Evolutionary conservation across 129 eudicot species (phyloP).

Genomic region (Flaveria brownii): DNA sequence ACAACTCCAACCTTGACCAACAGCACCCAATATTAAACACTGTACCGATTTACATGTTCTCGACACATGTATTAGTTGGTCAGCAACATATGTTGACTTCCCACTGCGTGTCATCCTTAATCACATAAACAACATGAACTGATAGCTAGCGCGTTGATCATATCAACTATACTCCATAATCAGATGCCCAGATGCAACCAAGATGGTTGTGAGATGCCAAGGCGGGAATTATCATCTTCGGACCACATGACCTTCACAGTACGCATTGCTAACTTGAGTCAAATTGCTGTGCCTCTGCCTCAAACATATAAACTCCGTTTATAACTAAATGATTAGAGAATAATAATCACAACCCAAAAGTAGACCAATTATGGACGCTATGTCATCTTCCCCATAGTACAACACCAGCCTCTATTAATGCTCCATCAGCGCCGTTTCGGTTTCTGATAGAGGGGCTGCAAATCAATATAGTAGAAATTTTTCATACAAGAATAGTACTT

Average conservation of each 20-base stretch:
- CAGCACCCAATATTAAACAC: constrained; percentile 20
- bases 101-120: constrained; percentile 11
- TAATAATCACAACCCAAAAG: constrained; percentile 27
- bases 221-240: constrained; percentile 5
- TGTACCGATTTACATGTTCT: not conserved
- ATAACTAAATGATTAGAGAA: constrained; percentile 23
- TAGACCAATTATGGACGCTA: constrained; percentile 21
- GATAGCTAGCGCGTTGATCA: constrained; percentile 14
- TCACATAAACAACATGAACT: constrained; percentile 18
- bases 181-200: constrained; percentile 23
- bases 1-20: constrained; percentile 24
- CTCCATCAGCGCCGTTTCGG: constrained; percentile 90
- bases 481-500: constrained; percentile 2
- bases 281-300: constrained; percentile 4
- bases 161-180: constrained; percentile 1
- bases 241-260: constrained; percentile 13
- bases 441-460: constrained; percentile 97
- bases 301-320: constrained; percentile 28
- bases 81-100: constrained; percentile 18
- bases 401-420: constrained; percentile 38
- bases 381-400: constrained; percentile 29
- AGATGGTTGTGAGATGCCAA: constrained; percentile 18
- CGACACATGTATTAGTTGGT: constrained; percentile 23
- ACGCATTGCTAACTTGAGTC: not conserved
- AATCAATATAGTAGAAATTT: constrained; percentile 1